Percentiles rank a stretch among this genome's conserved stretches.
phyloP scores from a whole-genome alignment of 192 early-diverging fungal genomes.

The Coemansia sp. region DNA sequence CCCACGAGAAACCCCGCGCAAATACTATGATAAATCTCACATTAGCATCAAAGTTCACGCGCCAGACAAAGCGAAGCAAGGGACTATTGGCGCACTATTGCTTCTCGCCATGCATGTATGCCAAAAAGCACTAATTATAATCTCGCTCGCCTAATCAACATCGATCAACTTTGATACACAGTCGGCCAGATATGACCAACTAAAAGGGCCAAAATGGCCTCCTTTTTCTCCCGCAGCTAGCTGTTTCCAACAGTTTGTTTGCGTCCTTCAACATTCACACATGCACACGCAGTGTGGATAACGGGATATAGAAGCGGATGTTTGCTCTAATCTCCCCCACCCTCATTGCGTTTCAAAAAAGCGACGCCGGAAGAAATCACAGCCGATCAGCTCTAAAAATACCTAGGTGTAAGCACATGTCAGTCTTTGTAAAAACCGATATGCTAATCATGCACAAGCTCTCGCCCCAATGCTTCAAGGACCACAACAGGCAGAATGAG shows the following conservation, averaged over 20 bases:
- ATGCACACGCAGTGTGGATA: constrained; percentile 3
- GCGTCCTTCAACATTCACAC: not conserved
- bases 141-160: not conserved
- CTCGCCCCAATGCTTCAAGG: not conserved
- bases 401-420: not conserved
- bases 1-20: not conserved
- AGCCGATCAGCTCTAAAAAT: constrained; percentile 6
- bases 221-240: too few species aligned
- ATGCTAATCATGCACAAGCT: not conserved
- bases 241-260: too few species aligned
- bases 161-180: not conserved
- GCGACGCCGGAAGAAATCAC: not conserved
- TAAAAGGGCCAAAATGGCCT: not conserved
- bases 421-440: not conserved
- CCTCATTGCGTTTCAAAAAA: not conserved
- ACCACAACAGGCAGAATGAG: not conserved
- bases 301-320: constrained; percentile 5
- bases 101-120: not conserved
- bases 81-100: not conserved
- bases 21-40: not conserved
- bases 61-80: not conserved
- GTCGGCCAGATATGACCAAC: not conserved
- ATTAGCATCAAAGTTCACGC: constrained; percentile 1
- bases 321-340: not conserved
- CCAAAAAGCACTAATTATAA: not conserved